Conservation (phyloP, 306 rosid genomes). For the Vigna nakashimae region DNA sequence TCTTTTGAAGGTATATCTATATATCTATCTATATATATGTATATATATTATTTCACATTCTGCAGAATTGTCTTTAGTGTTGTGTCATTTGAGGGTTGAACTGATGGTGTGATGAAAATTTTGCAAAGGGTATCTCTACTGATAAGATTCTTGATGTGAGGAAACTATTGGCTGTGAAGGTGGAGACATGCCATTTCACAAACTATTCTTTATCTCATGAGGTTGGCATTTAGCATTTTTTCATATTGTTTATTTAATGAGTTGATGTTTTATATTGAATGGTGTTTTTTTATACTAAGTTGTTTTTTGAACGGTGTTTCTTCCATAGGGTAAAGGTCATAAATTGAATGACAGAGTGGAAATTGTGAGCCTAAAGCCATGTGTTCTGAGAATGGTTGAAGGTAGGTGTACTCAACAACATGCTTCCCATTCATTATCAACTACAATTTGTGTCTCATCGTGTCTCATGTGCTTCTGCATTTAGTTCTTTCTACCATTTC, state of each 20-base stretch:
- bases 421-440: constrained; percentile 39
- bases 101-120: neutral
- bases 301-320: neutral
- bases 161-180: constrained; percentile 81
- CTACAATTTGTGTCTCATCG: constrained; percentile 30
- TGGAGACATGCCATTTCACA: constrained; percentile 89
- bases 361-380: constrained; percentile 79
- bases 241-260: neutral
- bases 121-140: constrained; percentile 85
- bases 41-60: constrained; percentile 4
- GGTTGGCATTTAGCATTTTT: constrained; percentile 45
- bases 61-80: neutral
- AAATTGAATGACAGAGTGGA: constrained; percentile 74
- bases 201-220: constrained; percentile 88
- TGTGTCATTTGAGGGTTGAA: neutral
- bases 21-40: neutral
- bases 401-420: constrained; percentile 66
- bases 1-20: constrained; percentile 68
- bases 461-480: constrained; percentile 38
- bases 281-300: too few species aligned
- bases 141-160: constrained; percentile 93
- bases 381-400: constrained; percentile 84
- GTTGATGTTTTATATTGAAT: constrained; percentile 13
- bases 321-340: constrained; percentile 74
- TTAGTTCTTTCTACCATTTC: constrained; percentile 35